These are phyloP conservation scores for Albifimbria verrucaria DNA, from an alignment of 2,329 filamentous ascomycete genomes.

Conservation along the genomic window DNA sequence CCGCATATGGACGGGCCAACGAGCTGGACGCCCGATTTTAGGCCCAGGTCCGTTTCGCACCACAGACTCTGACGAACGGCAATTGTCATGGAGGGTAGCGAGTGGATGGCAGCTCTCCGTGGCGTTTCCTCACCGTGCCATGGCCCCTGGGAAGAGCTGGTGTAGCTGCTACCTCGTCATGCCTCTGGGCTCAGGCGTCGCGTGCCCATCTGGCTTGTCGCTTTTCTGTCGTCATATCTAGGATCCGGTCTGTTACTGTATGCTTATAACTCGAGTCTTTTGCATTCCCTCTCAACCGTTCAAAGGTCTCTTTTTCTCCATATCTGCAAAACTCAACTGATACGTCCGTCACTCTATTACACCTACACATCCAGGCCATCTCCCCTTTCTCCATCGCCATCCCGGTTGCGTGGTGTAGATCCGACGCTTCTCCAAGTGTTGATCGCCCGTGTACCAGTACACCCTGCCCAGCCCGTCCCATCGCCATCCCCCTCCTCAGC, in stretches of 20 bases:
- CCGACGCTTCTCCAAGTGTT: neutral
- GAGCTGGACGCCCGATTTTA: neutral
- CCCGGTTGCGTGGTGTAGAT: too few species aligned
- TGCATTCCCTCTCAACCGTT: too few species aligned
- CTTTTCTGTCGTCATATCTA: neutral
- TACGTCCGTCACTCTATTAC: too few species aligned
- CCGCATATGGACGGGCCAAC: neutral
- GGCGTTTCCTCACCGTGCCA: constrained; percentile 7
- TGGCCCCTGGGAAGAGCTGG: neutral
- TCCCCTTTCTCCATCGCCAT: too few species aligned
- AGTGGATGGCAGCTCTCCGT: constrained; percentile 21
- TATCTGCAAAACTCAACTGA: too few species aligned
- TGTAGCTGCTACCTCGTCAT: neutral
- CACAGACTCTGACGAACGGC: neutral
- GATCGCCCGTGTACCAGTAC: neutral
- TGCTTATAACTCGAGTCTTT: neutral
- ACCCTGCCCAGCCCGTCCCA: too few species aligned
- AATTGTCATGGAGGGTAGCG: constrained; percentile 24
- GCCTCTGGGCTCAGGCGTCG: constrained; percentile 17
- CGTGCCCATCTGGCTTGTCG: constrained; percentile 9
- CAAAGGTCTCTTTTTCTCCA: too few species aligned
- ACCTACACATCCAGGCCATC: too few species aligned
- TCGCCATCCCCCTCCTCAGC: neutral
- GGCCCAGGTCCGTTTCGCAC: neutral
- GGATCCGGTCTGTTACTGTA: neutral